Evolutionary conservation across 371 early-diverging fungal genomes (phyloP).

Genomic region (Cokeromyces recurvatus): DNA sequence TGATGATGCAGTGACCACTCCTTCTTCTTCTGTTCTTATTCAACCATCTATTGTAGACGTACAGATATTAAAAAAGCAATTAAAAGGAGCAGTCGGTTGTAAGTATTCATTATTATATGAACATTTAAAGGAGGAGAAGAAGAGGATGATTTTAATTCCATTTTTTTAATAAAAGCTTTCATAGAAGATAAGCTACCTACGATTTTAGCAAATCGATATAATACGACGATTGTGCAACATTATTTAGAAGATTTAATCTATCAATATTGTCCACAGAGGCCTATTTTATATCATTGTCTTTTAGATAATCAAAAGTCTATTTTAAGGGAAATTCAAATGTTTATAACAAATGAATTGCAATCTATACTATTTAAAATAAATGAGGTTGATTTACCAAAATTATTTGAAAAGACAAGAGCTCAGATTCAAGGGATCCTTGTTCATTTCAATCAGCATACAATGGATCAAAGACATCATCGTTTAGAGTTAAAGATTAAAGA

Average conservation of each 20-base stretch:
- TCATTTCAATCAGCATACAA: conserved; percentile 21
- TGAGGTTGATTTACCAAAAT: conserved; percentile 9
- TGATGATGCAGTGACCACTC: neutral
- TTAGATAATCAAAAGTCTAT: conserved; percentile 6
- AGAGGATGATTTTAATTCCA: neutral
- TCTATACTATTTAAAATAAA: conserved; percentile 6
- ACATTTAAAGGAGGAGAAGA: too few species aligned
- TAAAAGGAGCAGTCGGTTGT: conserved; percentile 24
- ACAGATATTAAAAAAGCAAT: conserved; percentile 17
- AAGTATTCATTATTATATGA: neutral
- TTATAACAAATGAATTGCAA: conserved; percentile 5
- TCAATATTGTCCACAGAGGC: conserved; percentile 7
- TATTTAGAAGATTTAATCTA: conserved; percentile 15
- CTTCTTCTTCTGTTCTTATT: too few species aligned
- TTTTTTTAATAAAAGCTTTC: conserved; percentile 12
- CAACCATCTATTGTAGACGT: conserved; percentile 17
- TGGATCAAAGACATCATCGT: conserved; percentile 8
- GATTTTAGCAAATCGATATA: conserved; percentile 13
- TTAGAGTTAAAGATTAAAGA: conserved; percentile 13
- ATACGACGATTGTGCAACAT: conserved; percentile 8
- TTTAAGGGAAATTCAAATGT: conserved; percentile 2
- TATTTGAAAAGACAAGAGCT: conserved; percentile 25
- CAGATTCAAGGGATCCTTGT: conserved; percentile 20
- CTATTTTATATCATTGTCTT: conserved; percentile 7
- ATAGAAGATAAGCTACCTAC: conserved; percentile 20